These are phyloP conservation scores for Tremellales sp. DNA, from an alignment of 1,284 basidiomycete species.

Conservation along the genomic window DNA sequence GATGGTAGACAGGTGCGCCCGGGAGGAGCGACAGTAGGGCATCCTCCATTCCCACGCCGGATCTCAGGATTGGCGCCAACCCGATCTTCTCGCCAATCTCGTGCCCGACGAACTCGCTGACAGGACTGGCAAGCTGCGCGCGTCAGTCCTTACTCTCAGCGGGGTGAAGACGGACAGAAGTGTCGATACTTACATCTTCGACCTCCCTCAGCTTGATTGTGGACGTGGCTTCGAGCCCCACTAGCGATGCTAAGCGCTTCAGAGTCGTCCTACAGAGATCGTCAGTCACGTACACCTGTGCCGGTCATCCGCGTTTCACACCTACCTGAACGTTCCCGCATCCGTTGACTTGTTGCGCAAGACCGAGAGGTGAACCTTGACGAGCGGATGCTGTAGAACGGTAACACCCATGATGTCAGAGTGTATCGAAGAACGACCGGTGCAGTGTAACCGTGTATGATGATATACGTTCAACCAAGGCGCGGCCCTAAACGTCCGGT, in stretches of 20 bases:
- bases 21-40: constrained; percentile 58
- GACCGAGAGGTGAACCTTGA: background rate
- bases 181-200: background rate
- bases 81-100: constrained; percentile 62
- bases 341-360: background rate
- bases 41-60: constrained; percentile 91
- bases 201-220: background rate
- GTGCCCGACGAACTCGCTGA: constrained; percentile 47
- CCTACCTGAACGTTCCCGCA: background rate
- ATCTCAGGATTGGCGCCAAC: constrained; percentile 83
- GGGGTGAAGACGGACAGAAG: background rate
- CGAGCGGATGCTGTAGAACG: background rate
- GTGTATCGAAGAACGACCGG: no score
- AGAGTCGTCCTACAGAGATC: background rate
- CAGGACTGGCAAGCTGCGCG: constrained; percentile 43
- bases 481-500: no score
- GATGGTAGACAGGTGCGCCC: constrained; percentile 81
- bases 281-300: background rate
- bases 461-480: no score
- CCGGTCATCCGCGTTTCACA: background rate
- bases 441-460: no score
- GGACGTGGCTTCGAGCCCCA: background rate
- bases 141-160: background rate
- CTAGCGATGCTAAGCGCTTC: background rate
- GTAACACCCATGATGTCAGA: background rate